Evolutionary conservation across 352 stramenopile species (phyloP), one percentile per base, ranked within the genome.

Genomic region (Phytophthora europaea): DNA sequence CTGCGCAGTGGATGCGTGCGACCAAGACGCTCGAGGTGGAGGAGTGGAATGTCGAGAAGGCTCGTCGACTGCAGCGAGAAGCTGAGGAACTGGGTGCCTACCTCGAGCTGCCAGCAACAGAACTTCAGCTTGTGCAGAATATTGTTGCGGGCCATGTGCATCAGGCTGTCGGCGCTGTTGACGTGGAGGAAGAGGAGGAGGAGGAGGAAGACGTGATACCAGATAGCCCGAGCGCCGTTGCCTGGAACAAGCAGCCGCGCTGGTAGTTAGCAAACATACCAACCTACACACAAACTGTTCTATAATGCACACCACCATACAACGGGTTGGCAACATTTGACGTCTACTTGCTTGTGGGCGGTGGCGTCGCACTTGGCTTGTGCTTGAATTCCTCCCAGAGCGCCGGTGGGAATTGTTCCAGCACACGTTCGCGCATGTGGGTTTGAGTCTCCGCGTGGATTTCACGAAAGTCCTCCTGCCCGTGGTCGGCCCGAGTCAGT

Each of bases 21-120:
- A 76, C 85, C 4, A 94, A 94, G 69, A 68, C 69, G 31, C 65
- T 96, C 7, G 84, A 94, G 56, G 78, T 81, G 0, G 85, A 96
- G 48, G 77, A 90, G 62, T 92, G 84, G 82, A 90, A 94, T 73
- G 55, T 89, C 5, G 83, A 88, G 45, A 81, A 83, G 57, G 83
- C 79, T 43, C 67, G 67, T 4, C 78, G 79, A 6, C 55, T 94
- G 36, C 65, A 75, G n/a, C 77, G 56, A 28, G 77, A 90, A 40
- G 81, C 81, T 31, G 62, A 78, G 6, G 89, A 94, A 18, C 75
- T 96, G 13, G 72, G 78, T 26, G 79, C 85, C 51, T 96, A 91
- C 28, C 55, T 96, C 8, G 75, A 93, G 51, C 68, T 96, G 2
- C 87, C 89, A 18, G 64, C 79, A n/a, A 71, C 76, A 4, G 89